A percentile compares a stretch with the other conserved stretches of the same genome.
These are phyloP conservation scores for Diutina rugosa DNA, from an alignment of 1,139 yeast genomes.

Conservation along the genomic window DNA sequence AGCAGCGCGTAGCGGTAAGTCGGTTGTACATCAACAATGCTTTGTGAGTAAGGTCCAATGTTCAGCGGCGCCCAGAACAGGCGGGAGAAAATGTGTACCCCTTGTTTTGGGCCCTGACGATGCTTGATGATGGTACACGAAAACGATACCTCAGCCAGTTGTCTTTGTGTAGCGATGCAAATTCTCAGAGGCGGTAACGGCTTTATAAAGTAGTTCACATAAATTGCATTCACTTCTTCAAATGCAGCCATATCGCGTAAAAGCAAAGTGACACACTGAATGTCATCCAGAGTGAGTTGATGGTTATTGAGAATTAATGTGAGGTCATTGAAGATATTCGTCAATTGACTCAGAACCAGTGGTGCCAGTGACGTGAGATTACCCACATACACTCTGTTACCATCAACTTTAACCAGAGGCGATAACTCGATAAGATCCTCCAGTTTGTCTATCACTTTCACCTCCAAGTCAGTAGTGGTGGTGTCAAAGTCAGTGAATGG, in stretches of 20 bases:
- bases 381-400: constrained; percentile 12
- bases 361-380: constrained; percentile 20
- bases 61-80: constrained; percentile 98
- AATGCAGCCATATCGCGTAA: constrained; percentile 57
- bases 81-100: constrained; percentile 81
- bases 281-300: constrained; percentile 20
- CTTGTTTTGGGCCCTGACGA: constrained; percentile 25
- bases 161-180: constrained; percentile 54
- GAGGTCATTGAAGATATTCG: constrained; percentile 12
- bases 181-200: constrained; percentile 79
- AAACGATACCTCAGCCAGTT: constrained; percentile 32
- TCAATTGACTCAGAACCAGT: constrained; percentile 35
- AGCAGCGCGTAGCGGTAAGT: constrained; percentile 35
- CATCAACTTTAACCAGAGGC: background rate
- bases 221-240: constrained; percentile 43
- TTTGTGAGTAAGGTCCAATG: constrained; percentile 94
- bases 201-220: constrained; percentile 38
- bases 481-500: background rate
- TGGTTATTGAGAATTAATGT: background rate
- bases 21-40: constrained; percentile 37
- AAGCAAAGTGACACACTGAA: constrained; percentile 48
- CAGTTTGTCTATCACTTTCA: too few species aligned
- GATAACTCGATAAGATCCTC: background rate
- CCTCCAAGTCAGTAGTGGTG: too few species aligned
- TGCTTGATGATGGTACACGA: constrained; percentile 38